Evolutionary conservation across 257 asterid genomes (phyloP).

Genomic region (Solanum infundibuliforme): DNA sequence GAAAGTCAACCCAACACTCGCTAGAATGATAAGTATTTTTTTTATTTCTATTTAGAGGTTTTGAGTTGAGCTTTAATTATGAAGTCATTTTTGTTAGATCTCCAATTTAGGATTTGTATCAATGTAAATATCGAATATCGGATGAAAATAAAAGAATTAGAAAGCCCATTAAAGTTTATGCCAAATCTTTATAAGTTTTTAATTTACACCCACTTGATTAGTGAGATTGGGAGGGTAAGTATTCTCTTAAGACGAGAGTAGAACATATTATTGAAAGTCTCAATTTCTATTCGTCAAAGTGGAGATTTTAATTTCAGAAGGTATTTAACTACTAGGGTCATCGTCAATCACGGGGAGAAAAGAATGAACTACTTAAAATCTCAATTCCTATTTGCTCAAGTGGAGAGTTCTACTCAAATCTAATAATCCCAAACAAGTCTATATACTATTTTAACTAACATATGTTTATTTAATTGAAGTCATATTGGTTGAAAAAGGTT

Average conservation of each 20-base stretch:
- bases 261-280: too few relatives aligned
- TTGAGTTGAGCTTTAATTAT: neutral
- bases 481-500: neutral
- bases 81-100: neutral
- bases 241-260: too few relatives aligned
- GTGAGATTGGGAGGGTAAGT: too few relatives aligned
- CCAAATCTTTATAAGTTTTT: too few relatives aligned
- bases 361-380: neutral
- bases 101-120: too few relatives aligned
- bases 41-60: neutral
- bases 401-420: neutral
- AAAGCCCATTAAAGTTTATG: too few relatives aligned
- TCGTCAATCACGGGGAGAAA: neutral
- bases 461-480: neutral
- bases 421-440: neutral
- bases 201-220: too few relatives aligned
- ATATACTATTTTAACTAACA: neutral
- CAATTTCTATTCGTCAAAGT: too few relatives aligned
- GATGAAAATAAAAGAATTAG: too few relatives aligned
- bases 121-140: too few relatives aligned
- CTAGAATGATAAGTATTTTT: neutral
- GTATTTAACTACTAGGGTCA: too few relatives aligned
- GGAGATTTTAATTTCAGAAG: too few relatives aligned
- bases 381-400: neutral
- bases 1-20: neutral